Percentiles rank a stretch among this genome's conserved stretches.
phyloP scores from a whole-genome alignment of 2,329 filamentous ascomycete genomes.

The Nectriaceae sp. region DNA sequence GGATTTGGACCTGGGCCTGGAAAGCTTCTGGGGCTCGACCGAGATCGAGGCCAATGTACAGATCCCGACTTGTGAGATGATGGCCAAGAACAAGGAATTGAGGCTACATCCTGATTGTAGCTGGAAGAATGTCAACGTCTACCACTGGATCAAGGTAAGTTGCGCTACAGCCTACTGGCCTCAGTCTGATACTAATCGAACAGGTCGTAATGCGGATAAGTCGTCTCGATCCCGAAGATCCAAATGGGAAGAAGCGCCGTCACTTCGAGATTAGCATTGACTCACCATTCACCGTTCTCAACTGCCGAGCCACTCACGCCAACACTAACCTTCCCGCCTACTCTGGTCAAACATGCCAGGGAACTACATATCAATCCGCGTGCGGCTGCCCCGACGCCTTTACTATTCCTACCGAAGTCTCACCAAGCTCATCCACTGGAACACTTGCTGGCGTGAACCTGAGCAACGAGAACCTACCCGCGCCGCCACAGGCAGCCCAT shows the following conservation, averaged over 20 bases:
- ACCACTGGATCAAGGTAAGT: constrained; percentile 92
- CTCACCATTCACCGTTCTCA: constrained; percentile 90
- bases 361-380: constrained; percentile 46
- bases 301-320: constrained; percentile 88
- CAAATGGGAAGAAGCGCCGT: constrained; percentile 69
- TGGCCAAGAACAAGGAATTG: constrained; percentile 69
- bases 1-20: constrained; percentile 69
- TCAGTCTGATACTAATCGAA: constrained; percentile 9
- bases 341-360: constrained; percentile 51
- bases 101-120: constrained; percentile 87
- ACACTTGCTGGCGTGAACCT: constrained; percentile 45
- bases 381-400: constrained; percentile 59
- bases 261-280: constrained; percentile 98
- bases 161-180: not conserved
- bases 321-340: constrained; percentile 88
- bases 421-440: constrained; percentile 64
- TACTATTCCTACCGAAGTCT: constrained; percentile 59
- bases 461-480: constrained; percentile 40
- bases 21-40: constrained; percentile 79
- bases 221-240: constrained; percentile 76
- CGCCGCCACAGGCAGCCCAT: constrained; percentile 59
- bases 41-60: constrained; percentile 96
- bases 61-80: constrained; percentile 83
- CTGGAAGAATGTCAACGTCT: constrained; percentile 90
- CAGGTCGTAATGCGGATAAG: constrained; percentile 93